Base-by-base conservation (phyloP, 1,284 basidiomycete species). In the Marasmius oreades region DNA sequence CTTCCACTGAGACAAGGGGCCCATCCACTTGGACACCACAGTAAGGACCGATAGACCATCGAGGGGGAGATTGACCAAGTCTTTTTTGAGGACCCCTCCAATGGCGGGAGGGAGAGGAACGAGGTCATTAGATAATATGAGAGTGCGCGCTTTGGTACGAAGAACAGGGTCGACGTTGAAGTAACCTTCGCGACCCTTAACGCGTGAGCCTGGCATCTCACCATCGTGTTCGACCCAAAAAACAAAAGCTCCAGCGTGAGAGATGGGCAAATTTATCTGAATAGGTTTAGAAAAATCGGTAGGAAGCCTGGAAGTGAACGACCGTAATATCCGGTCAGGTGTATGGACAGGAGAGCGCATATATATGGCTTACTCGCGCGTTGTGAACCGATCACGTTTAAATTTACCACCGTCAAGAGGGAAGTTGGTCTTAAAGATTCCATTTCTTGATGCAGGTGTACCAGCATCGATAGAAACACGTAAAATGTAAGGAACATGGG, bases 11-110 rank as follows among this genome's bases (percentile, higher is more conserved):
- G 74, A 71, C 28, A 93, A 72, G 1, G 86, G 80, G 1, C 94
- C 95, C 92, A 97, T 96, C 95, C 95, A 98, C 71, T 98, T 98
- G 2, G 93, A 95, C 46, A 98, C 86, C 45, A 95, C 79, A 6
- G 92, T 94, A 56, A 97, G 76, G 63, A 97, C 88, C 37, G 88
- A 84, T 14, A 98, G 79, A 10, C 88, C 92, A 69, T 96, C 90
- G 28, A 97, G 78, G 1, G 93, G 87, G 10, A 97, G 75, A 62
- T 88, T 79, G 59, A 89, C 76, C 50, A 73, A 66, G 55, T 82
- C 74, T 11, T 79, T 67, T 52, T 75, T 66, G 51, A 86, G 68
- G 0, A 76, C 68, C 5, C 79, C 80, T 14, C 79, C 78, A 23
- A 78, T 71, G 8, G 66, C 66, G 18, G 75, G 77, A 20, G 80